Evolutionary conservation across 768 basidiomycete species (phyloP).

Genomic region (Albatrellus ellisii): DNA sequence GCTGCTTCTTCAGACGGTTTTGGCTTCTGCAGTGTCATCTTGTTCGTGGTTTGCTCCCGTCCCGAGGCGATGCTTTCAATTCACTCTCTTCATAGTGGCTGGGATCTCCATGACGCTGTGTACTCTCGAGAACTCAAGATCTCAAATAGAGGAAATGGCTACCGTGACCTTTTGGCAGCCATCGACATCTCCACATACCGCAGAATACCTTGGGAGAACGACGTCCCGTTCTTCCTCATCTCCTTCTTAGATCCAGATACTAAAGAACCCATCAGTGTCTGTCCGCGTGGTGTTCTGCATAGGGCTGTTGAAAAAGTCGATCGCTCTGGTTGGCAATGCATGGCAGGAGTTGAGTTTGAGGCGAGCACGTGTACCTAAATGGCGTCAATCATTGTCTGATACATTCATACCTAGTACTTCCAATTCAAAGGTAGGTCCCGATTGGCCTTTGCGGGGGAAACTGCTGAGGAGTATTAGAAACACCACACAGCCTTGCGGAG

Average conservation of each 20-base stretch:
- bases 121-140: constrained; percentile 82
- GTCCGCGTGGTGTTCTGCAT: constrained; percentile 76
- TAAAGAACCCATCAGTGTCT: constrained; percentile 59
- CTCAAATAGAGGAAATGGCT: constrained; percentile 87
- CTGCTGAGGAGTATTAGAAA: constrained; percentile 45
- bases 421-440: constrained; percentile 64
- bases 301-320: constrained; percentile 38
- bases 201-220: constrained; percentile 82
- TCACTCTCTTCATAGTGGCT: constrained; percentile 37
- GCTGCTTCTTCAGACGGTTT: constrained; percentile 74
- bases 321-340: constrained; percentile 42
- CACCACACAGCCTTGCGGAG: constrained; percentile 55
- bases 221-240: constrained; percentile 88
- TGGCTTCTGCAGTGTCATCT: constrained; percentile 89
- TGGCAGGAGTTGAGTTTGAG: constrained; percentile 92
- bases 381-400: too few relatives aligned
- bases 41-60: constrained; percentile 33
- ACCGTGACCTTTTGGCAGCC: constrained; percentile 73
- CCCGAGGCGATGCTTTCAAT: constrained; percentile 2
- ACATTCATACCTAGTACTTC: constrained; percentile 81
- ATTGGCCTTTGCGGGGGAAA: too few relatives aligned
- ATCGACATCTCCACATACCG: constrained; percentile 85
- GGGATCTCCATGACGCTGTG: constrained; percentile 85
- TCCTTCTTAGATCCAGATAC: constrained; percentile 86
- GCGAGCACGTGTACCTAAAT: constrained; percentile 26